A percentile compares a stretch with the other conserved stretches of the same genome.
Conservation (phyloP, 441 rosid genomes). For the Oxalis stricta region DNA sequence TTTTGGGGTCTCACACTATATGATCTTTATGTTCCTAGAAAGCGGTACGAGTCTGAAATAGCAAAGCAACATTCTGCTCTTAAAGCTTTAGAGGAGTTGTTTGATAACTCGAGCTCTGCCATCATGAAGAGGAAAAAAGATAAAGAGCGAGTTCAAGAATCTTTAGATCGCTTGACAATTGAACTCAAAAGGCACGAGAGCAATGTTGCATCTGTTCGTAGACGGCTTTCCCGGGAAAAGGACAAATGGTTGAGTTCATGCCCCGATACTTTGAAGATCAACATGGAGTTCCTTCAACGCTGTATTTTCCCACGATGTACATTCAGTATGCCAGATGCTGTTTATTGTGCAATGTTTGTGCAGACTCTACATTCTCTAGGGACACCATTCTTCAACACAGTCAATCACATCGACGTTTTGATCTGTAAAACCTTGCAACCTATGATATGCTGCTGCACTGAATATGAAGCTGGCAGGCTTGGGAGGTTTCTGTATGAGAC, state of each 20-base stretch:
- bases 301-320: constrained; percentile 99
- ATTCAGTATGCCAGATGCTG: constrained; percentile 99
- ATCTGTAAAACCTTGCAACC: constrained; percentile 98
- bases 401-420: constrained; percentile 95
- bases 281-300: constrained; percentile 99
- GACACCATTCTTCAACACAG: constrained; percentile 97
- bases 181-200: constrained; percentile 92
- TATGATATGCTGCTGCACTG: constrained; percentile 99
- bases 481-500: constrained; percentile 95
- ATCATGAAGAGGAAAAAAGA: constrained; percentile 96
- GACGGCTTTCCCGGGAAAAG: constrained; percentile 87
- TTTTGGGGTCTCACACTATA: constrained; percentile 99
- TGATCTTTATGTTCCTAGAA: constrained; percentile 96
- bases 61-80: constrained; percentile 93
- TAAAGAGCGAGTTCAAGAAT: constrained; percentile 98
- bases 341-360: constrained; percentile 97
- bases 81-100: constrained; percentile 87
- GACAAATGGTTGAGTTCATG: constrained; percentile 98
- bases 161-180: constrained; percentile 78
- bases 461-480: constrained; percentile 96
- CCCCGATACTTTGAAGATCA: constrained; percentile 96
- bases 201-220: constrained; percentile 84
- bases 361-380: constrained; percentile 97
- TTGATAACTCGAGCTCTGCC: constrained; percentile 96
- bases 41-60: constrained; percentile 89